Conservation (phyloP, 352 stramenopile genomes). For the Phytopythium oedochilum region DNA sequence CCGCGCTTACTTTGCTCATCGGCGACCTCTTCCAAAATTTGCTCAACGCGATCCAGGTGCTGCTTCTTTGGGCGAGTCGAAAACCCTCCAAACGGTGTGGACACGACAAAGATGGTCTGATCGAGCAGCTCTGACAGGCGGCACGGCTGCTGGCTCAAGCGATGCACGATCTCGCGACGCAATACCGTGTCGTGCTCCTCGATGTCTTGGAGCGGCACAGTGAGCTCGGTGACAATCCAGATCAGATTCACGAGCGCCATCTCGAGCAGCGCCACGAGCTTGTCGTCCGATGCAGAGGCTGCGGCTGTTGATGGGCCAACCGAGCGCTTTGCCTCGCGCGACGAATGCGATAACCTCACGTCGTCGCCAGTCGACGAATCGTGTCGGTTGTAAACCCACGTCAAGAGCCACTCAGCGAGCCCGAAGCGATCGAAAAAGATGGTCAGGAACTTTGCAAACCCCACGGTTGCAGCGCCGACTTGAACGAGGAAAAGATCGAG, state of each 20-base stretch:
- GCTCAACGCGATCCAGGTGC: constrained; percentile 52
- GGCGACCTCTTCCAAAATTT: constrained; percentile 66
- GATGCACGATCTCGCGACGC: constrained; percentile 85
- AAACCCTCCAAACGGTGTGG: constrained; percentile 62
- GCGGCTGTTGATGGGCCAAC: background rate
- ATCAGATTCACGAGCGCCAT: constrained; percentile 79
- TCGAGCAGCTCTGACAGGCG: constrained; percentile 72
- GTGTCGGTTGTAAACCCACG: constrained; percentile 45
- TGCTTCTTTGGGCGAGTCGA: constrained; percentile 58
- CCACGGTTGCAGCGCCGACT: constrained; percentile 48
- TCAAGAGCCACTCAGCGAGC: constrained; percentile 66
- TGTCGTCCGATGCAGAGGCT: constrained; percentile 37
- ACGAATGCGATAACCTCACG: background rate
- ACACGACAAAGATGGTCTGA: constrained; percentile 73
- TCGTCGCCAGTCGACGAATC: constrained; percentile 15
- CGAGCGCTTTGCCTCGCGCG: constrained; percentile 1
- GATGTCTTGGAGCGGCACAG: constrained; percentile 53
- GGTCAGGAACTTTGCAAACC: constrained; percentile 66
- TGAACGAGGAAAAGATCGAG: constrained; percentile 76
- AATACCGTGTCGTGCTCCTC: constrained; percentile 59
- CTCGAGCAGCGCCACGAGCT: constrained; percentile 65
- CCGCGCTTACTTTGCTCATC: constrained; percentile 58
- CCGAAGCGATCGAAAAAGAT: constrained; percentile 83
- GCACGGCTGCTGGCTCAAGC: constrained; percentile 67
- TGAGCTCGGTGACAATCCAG: constrained; percentile 85